Evolutionary conservation across 2,329 filamentous ascomycete genomes (phyloP).

Genomic region (Raffaelea arxii): DNA sequence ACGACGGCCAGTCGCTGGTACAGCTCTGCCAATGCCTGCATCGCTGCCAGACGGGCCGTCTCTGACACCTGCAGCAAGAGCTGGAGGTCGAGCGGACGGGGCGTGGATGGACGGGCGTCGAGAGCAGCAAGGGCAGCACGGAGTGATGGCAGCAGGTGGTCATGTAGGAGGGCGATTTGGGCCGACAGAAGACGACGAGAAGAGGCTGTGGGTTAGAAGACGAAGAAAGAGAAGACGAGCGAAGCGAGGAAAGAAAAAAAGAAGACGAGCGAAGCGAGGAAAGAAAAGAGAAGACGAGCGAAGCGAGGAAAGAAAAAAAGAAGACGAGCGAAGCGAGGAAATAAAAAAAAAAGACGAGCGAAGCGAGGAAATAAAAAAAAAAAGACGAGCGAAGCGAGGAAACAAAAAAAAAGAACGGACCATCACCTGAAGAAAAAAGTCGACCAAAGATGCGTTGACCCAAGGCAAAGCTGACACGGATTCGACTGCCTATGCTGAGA

Average conservation of each 20-base stretch:
- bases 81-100: constrained; percentile 22
- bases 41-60: constrained; percentile 19
- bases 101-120: too few relatives aligned
- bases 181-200: constrained; percentile 20
- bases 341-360: not conserved
- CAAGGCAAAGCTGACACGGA: constrained; percentile 23
- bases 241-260: constrained; percentile 1
- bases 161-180: constrained; percentile 19
- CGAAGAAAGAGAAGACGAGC: not conserved
- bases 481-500: constrained; percentile 19
- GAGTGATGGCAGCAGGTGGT: constrained; percentile 18
- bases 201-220: constrained; percentile 11
- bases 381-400: not conserved
- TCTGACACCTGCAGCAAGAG: constrained; percentile 25
- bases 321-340: not conserved
- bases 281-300: not conserved
- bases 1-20: constrained; percentile 24
- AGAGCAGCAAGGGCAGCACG: constrained; percentile 11
- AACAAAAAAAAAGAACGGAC: constrained; percentile 16
- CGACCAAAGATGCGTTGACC: constrained; percentile 24
- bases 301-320: constrained; percentile 1
- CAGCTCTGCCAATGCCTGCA: constrained; percentile 24
- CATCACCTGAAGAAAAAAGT: constrained; percentile 24
- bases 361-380: constrained; percentile 1
- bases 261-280: not conserved